Base-by-base conservation (phyloP, 805 yeast species). In the Jamesozyma lodderae region DNA sequence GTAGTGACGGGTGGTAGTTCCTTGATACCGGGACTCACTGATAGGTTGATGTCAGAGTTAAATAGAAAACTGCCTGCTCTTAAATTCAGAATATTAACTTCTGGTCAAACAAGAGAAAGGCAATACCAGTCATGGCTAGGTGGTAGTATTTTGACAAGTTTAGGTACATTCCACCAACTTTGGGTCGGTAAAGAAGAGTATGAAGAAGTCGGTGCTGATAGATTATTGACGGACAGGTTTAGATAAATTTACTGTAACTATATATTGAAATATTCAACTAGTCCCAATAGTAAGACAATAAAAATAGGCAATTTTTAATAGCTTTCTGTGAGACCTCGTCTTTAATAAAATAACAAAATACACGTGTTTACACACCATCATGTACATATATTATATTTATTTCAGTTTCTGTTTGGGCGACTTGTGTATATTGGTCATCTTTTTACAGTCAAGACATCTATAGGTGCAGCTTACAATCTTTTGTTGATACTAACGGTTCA, bases 141-240 rank as follows among this genome's bases (percentile, higher is more conserved):
- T 32, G 96, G 95, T 6, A 79, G 90, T 46, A 87, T 88, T 27
- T 65, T 88, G 40, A 77, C 94, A 5, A 79, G 92, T 37, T 69
- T 88, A 49, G 96, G 96, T 24, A 84, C 95, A 2, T 88, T 88
- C 69, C 96, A 88, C 59, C 96, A 88, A 60, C 66, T 83, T 63
- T 88, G 96, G 96, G 95, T 88, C 2, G 81, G 88, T 30, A 79
- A 77, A 53, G 75, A 74, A 47, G 96, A 88, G 60, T 83, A 80
- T 51, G 86, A 84, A 44, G 96, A 88, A 59, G 85, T 78, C 19
- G 96, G 96, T 5, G 77, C 78, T 10, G 92, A 84, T 40, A 75
- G 86, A 57, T 69, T 88, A 40, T 70, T 85, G 41, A 74, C 75
- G 40, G 90, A 81, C 59, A 72, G 96, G 63, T 87, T 87, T 62